These are phyloP conservation scores for Neofusicoccum parvum DNA, from an alignment of 2,329 filamentous ascomycete genomes.

Conservation along the genomic window DNA sequence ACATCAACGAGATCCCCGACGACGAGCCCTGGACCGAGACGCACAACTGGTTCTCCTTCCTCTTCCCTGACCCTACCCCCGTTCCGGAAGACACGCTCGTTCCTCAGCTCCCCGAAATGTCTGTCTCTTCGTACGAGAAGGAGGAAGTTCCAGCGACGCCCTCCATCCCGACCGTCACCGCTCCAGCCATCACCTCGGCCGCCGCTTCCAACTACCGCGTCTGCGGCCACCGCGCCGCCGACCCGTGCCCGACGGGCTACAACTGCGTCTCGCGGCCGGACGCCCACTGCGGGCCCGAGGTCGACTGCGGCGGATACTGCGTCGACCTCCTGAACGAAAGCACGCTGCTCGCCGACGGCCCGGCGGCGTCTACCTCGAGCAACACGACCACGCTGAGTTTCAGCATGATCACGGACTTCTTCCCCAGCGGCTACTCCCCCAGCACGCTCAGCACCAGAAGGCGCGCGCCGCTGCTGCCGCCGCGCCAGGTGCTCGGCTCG, in stretches of 20 bases:
- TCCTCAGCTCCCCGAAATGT: background rate
- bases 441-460: background rate
- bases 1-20: background rate
- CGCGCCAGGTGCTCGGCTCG: background rate
- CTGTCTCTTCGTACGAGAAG: background rate
- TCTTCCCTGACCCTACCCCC: background rate
- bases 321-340: background rate
- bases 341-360: background rate
- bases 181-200: background rate
- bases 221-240: background rate
- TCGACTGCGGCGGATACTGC: slow-evolving; percentile 3
- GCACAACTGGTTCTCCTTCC: slow-evolving; percentile 1
- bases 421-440: background rate
- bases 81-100: background rate
- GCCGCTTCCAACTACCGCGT: background rate
- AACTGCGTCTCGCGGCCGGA: background rate
- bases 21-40: slow-evolving; percentile 6
- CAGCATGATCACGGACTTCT: background rate
- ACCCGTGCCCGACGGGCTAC: background rate
- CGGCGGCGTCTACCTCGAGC: background rate
- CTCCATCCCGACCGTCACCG: too few species aligned
- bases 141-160: background rate
- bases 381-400: background rate
- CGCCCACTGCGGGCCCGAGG: background rate
- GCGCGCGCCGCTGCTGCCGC: background rate